Evolutionary conservation across 2,329 filamentous ascomycete genomes (phyloP).

Genomic region (Huntiella bhutanensis): DNA sequence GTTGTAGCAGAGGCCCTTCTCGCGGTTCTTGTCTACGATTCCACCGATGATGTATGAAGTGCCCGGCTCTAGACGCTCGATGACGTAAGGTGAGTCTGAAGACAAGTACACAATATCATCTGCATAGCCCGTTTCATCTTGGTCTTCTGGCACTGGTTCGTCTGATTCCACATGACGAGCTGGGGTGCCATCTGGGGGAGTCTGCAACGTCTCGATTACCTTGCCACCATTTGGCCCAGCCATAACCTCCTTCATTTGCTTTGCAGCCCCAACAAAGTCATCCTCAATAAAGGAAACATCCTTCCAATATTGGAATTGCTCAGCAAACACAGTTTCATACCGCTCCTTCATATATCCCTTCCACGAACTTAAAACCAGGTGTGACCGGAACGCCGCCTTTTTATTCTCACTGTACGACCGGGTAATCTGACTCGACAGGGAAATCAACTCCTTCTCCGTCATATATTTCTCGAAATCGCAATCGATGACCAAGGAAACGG

Average conservation of each 20-base stretch:
- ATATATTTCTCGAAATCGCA: slow-evolving; percentile 86
- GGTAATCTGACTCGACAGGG: slow-evolving; percentile 66
- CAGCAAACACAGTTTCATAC: slow-evolving; percentile 56
- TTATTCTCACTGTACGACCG: slow-evolving; percentile 79
- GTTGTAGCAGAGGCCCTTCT: slow-evolving; percentile 87
- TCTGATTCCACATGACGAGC: slow-evolving; percentile 7
- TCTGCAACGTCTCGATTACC: slow-evolving; percentile 38
- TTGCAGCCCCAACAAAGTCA: slow-evolving; percentile 53
- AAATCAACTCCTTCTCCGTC: slow-evolving; percentile 69
- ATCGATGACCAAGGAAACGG: slow-evolving; percentile 69
- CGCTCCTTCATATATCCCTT: slow-evolving; percentile 54
- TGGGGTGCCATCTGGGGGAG: slow-evolving; percentile 15
- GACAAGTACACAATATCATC: slow-evolving; percentile 60
- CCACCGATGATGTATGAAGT: slow-evolving; percentile 88
- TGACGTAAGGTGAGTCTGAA: slow-evolving; percentile 72
- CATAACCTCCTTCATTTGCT: slow-evolving; percentile 51
- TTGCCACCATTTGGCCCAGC: slow-evolving; percentile 31
- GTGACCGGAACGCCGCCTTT: slow-evolving; percentile 43
- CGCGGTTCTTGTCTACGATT: slow-evolving; percentile 84
- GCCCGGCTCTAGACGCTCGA: slow-evolving; percentile 68
- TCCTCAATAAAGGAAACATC: slow-evolving; percentile 53
- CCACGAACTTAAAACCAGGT: slow-evolving; percentile 64
- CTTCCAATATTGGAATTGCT: slow-evolving; percentile 62
- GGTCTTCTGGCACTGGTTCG: slow-evolving; percentile 19
- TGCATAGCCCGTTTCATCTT: slow-evolving; percentile 21